Evolutionary conservation across 1,284 basidiomycete genomes (phyloP).

Genomic region (Psilocybe mexicana): DNA sequence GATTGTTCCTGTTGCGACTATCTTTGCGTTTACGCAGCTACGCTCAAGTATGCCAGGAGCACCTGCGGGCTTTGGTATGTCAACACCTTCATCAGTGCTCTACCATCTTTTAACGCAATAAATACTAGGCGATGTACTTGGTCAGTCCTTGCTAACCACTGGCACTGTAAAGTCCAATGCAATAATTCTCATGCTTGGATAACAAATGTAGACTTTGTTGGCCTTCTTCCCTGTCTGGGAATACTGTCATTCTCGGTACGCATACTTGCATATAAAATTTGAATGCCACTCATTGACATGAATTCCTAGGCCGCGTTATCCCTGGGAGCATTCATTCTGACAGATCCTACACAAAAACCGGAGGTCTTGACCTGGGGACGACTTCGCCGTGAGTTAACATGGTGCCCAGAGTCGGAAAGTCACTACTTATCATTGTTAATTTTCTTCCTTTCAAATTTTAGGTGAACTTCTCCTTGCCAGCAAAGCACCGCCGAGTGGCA

Average conservation of each 20-base stretch:
- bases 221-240: background rate
- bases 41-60: conserved; percentile 1
- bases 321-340: background rate
- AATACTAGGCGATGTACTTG: background rate
- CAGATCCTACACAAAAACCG: background rate
- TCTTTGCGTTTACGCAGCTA: background rate
- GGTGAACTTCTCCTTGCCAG: background rate
- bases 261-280: background rate
- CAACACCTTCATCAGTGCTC: no score
- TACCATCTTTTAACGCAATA: no score
- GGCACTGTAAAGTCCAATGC: background rate
- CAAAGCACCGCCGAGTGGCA: background rate
- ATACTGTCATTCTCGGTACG: background rate
- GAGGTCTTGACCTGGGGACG: background rate
- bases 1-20: background rate
- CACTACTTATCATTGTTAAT: background rate
- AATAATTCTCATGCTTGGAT: background rate
- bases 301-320: background rate
- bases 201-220: background rate
- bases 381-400: background rate
- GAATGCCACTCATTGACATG: no score
- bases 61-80: background rate
- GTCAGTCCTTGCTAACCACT: background rate
- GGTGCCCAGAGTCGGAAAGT: background rate
- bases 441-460: background rate